Base-by-base conservation (phyloP, 2,329 filamentous ascomycete genomes). In the Aureobasidium sp. region DNA sequence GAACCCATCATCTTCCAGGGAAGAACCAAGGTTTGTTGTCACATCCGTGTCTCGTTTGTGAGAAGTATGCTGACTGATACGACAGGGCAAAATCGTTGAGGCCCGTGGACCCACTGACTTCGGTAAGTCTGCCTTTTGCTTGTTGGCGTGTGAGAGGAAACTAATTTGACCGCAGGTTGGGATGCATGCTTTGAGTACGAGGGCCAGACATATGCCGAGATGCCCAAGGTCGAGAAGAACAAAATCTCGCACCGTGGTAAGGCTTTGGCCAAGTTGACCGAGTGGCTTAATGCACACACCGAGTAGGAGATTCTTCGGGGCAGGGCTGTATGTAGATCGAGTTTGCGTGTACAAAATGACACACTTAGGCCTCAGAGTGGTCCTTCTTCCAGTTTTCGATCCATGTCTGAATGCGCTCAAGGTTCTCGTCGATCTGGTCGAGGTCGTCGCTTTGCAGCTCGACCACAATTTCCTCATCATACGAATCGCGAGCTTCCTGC, bases 181-280 rank as follows among this genome's bases (percentile, higher is more conserved):
- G 94, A 99, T 74, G 86, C 94, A 2, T 88, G 96, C 66, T 99
- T 99, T 70, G 94, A 99, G 77, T 93, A 95, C 68, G 83, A 95
- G 66, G 92, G 92, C 45, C 80, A 90, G 76, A 99, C 94, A 78
- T 87, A 96, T 73, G 94, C 94, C 31, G 94, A 99, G 78, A 99
- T 99, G 94, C 88, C 91, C 57, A 92, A 89, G 75, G 77, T 74
- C 11, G 84, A 86, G 72, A 95, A 95, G 85, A 99, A 97, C 78
- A 85, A 86, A 71, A 90, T 99, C 70, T 97, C 92, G 29, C 94
- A 99, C 77, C 88, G 94, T 47, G 87, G 84, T 67, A 90, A 87
- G 71, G 94, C 94, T n/a, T 78, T 99, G 59, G 82, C 86, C 66
- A 96, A 96, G 77, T 81, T 99, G 66, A 89, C 90, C 71, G 81